Evolutionary conservation across 345 rosid genomes (phyloP).

Genomic region (Citrus hindsii): DNA sequence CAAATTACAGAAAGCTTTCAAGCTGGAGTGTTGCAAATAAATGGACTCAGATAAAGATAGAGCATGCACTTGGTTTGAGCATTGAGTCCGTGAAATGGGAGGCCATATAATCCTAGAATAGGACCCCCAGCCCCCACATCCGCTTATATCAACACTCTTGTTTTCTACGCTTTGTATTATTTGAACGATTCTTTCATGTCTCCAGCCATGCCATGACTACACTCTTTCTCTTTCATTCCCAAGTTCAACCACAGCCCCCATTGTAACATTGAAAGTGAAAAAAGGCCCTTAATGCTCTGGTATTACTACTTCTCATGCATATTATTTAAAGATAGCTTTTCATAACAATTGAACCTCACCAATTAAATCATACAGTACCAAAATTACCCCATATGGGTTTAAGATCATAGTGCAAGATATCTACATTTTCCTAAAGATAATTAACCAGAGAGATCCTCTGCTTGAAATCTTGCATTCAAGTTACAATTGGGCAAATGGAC

Average conservation of each 20-base stretch:
- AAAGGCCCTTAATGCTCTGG: neutral
- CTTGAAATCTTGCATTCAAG: neutral
- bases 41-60: neutral
- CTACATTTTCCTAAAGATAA: too few species aligned
- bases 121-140: neutral
- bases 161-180: neutral
- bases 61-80: neutral
- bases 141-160: neutral
- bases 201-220: neutral
- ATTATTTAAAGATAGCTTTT: neutral
- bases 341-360: neutral
- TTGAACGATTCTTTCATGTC: neutral
- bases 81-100: neutral
- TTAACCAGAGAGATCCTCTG: neutral
- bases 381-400: neutral
- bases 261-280: neutral
- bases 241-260: neutral
- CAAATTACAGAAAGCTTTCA: neutral
- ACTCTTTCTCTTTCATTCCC: neutral
- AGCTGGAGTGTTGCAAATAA: neutral
- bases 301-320: neutral
- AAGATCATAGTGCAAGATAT: too few species aligned
- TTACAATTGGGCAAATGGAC: neutral
- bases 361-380: neutral
- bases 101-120: neutral